Percentiles rank a stretch among this genome's conserved stretches.
These are phyloP conservation scores for Steccherinum ochraceum DNA, from an alignment of 768 basidiomycete genomes.

Conservation along the genomic window DNA sequence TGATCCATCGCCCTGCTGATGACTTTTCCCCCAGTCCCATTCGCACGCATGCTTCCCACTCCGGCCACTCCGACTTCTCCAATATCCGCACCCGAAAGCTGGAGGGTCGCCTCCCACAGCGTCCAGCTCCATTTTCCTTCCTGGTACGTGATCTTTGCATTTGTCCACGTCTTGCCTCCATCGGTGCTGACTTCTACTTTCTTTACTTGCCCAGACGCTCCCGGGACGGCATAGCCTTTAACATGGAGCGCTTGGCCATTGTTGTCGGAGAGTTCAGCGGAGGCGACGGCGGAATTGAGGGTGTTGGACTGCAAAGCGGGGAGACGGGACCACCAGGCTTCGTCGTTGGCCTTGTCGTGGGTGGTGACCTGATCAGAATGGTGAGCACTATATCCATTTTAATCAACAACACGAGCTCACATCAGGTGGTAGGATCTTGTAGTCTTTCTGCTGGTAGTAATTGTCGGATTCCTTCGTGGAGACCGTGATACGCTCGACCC, in stretches of 20 bases:
- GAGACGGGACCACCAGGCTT: slow-evolving; percentile 43
- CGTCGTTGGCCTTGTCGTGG: slow-evolving; percentile 19
- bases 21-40: slow-evolving; percentile 13
- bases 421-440: slow-evolving; percentile 9
- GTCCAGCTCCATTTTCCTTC: slow-evolving; percentile 71
- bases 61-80: not conserved
- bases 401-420: not conserved
- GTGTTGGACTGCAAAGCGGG: slow-evolving; percentile 55
- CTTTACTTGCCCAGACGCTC: slow-evolving; percentile 36
- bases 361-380: slow-evolving; percentile 8
- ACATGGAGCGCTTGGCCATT: slow-evolving; percentile 20
- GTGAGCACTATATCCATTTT: not conserved
- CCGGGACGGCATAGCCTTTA: slow-evolving; percentile 55
- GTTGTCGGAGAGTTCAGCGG: slow-evolving; percentile 5
- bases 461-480: slow-evolving; percentile 8
- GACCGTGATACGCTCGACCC: slow-evolving; percentile 6
- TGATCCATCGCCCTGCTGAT: slow-evolving; percentile 48
- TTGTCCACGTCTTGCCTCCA: slow-evolving; percentile 44
- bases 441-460: slow-evolving; percentile 9
- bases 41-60: not conserved
- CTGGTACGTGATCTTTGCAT: slow-evolving; percentile 49
- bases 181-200: slow-evolving; percentile 48
- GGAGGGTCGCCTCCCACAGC: slow-evolving; percentile 53
- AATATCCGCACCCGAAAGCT: slow-evolving; percentile 14
- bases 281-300: slow-evolving; percentile 55